These are phyloP conservation scores for Hyaloperonospora brassicae DNA, from an alignment of 352 stramenopile species.

Conservation along the genomic window DNA sequence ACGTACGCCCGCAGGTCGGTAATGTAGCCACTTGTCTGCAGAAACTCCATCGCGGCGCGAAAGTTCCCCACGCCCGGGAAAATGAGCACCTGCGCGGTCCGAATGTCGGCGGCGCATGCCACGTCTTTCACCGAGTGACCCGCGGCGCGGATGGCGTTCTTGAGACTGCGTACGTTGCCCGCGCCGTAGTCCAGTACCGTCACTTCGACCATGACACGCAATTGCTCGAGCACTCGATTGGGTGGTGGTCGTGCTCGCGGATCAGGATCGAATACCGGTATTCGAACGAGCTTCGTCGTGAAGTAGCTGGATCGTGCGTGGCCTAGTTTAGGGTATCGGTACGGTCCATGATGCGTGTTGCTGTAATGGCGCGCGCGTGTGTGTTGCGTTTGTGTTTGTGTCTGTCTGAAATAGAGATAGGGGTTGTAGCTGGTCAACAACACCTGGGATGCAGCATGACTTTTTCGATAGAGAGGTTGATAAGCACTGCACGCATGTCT, in stretches of 20 bases:
- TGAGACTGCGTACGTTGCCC: constrained; percentile 97
- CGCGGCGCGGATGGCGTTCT: constrained; percentile 91
- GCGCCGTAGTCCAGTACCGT: constrained; percentile 96
- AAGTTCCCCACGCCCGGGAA: constrained; percentile 86
- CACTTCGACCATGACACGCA: constrained; percentile 53
- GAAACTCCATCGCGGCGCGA: constrained; percentile 87
- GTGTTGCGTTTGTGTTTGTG: no score
- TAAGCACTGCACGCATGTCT: no score
- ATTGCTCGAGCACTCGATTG: no score
- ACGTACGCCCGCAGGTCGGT: constrained; percentile 87
- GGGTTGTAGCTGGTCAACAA: no score
- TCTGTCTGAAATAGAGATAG: no score
- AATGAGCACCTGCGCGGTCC: constrained; percentile 71
- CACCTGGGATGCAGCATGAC: no score
- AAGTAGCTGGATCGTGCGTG: no score
- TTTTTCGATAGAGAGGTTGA: no score
- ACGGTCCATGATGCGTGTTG: no score
- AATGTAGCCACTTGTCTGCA: constrained; percentile 85
- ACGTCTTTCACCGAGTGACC: constrained; percentile 88
- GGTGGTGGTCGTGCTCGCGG: neutral
- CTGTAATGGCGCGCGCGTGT: no score
- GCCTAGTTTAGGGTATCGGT: no score
- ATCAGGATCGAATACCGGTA: neutral
- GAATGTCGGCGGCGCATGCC: constrained; percentile 85
- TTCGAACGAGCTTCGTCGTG: neutral